Base-by-base conservation (phyloP, 805 yeast genomes). In the Hanseniaspora lindneri region DNA sequence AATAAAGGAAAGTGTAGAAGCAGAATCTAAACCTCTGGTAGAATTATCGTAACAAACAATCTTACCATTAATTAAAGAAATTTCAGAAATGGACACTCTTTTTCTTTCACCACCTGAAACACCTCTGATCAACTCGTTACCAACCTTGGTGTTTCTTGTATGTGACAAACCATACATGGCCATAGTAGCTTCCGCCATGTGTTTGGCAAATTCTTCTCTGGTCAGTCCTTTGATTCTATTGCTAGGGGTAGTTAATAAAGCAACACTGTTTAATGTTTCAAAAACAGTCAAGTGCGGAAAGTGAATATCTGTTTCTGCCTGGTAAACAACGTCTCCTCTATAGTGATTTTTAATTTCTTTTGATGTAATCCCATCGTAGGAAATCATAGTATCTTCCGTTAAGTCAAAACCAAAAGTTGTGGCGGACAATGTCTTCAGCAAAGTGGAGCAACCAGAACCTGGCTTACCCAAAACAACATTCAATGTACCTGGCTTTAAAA, bases 91-190 rank as follows among this genome's bases (percentile, higher is more conserved):
- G 10, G 89, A 80, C 2, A 83, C 89, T 67, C 94, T 75, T 64
- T 83, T 82, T 55, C 94, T 69, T 66, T 83, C 92, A 70, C 94
- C 92, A 58, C 94, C 89, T 44, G 89, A 79, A 35, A 80, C 83
- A 66, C 86, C 83, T 60, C 84, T 72, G 27, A 80, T 71, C 35
- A 72, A 67, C 52, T 76, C 81, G 57, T 71, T 71, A 52, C 83
- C 83, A 30, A 77, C 82, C 54, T 72, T 73, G 16, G 82, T 76
- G 59, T 74, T 66, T 52, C 68, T 67, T 5, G 83, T 75, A 60
- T 77, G 83, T 9, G 71, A 64, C 35, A 80, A 66, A 51, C 83
- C 85, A 57, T 75, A 79, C 30, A 70, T 71, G 20, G 75, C 76
- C 75, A 72, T 70, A 27, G 62, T 63, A 14, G 74, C 77, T 49